phyloP scores from a whole-genome alignment of 1,139 yeast genomes.

The Saccharomyces hybrid region DNA sequence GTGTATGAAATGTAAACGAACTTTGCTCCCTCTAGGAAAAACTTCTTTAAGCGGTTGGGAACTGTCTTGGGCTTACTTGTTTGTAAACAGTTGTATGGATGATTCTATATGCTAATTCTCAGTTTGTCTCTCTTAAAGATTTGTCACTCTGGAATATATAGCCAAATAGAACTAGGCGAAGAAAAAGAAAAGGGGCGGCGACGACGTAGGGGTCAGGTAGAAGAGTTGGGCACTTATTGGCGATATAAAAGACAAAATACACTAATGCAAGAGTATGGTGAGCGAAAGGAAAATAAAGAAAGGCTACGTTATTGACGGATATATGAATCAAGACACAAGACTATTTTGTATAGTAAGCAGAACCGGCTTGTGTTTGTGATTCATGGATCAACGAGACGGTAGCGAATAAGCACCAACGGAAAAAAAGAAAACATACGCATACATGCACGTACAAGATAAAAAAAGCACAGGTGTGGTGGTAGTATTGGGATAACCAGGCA shows the following conservation, averaged over 20 bases:
- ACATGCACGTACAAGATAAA: neutral
- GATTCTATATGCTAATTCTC: neutral
- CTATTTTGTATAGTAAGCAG: neutral
- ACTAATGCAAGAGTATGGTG: neutral
- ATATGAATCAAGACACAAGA: neutral
- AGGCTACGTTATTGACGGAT: neutral
- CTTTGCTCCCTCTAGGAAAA: neutral
- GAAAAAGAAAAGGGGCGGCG: slow-evolving; percentile 1
- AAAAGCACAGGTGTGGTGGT: neutral
- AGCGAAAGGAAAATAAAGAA: neutral
- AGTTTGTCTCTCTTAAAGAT: neutral
- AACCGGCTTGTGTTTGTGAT: neutral
- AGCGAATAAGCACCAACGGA: neutral
- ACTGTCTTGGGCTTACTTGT: neutral
- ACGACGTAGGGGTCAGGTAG: neutral
- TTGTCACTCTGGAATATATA: neutral
- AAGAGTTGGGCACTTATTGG: neutral
- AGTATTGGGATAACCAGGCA: neutral
- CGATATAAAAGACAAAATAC: neutral
- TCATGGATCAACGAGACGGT: neutral
- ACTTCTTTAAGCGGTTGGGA: neutral
- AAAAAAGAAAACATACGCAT: neutral
- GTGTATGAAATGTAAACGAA: neutral
- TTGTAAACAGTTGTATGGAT: neutral
- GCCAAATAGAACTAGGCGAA: neutral